A percentile compares a stretch with the other conserved stretches of the same genome.
Conservation (phyloP, 176 grass and related monocot species). For the Ampelocalamus luodianensis region DNA sequence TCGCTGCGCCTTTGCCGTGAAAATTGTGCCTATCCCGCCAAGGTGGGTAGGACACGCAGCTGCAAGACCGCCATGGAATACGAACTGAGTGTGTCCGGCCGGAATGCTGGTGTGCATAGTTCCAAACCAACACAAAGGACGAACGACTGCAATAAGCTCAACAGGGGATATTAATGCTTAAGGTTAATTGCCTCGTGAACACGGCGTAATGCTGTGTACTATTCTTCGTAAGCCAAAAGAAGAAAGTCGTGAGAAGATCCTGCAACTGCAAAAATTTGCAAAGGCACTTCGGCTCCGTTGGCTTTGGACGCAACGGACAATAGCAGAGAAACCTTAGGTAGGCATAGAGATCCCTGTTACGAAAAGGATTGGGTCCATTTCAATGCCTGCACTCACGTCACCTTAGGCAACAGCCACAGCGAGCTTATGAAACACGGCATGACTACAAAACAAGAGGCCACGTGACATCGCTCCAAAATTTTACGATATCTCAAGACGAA, state of each 20-base stretch:
- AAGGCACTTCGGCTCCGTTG: too few relatives aligned
- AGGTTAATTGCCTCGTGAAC: not conserved
- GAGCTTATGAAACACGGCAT: too few relatives aligned
- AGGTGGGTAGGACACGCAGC: not conserved
- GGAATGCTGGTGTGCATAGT: not conserved
- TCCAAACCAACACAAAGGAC: not conserved
- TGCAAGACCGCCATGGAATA: conserved; percentile 1
- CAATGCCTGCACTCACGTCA: too few relatives aligned
- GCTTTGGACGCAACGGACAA: too few relatives aligned
- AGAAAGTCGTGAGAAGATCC: not conserved
- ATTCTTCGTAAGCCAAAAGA: not conserved
- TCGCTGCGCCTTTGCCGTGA: conserved; percentile 9
- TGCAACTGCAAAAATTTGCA: too few relatives aligned
- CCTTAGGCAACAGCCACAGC: too few relatives aligned
- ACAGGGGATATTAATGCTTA: not conserved
- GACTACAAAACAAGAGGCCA: too few relatives aligned
- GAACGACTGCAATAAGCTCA: not conserved
- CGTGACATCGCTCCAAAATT: too few relatives aligned
- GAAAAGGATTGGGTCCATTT: too few relatives aligned
- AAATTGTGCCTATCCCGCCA: not conserved
- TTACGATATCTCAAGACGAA: too few relatives aligned
- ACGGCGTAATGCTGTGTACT: not conserved
- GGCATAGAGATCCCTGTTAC: too few relatives aligned
- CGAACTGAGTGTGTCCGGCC: not conserved
- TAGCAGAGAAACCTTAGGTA: too few relatives aligned